These are phyloP conservation scores for Sphagnum tenellum DNA, from an alignment of 225 moss, liverwort and hornwort species.

Conservation along the genomic window DNA sequence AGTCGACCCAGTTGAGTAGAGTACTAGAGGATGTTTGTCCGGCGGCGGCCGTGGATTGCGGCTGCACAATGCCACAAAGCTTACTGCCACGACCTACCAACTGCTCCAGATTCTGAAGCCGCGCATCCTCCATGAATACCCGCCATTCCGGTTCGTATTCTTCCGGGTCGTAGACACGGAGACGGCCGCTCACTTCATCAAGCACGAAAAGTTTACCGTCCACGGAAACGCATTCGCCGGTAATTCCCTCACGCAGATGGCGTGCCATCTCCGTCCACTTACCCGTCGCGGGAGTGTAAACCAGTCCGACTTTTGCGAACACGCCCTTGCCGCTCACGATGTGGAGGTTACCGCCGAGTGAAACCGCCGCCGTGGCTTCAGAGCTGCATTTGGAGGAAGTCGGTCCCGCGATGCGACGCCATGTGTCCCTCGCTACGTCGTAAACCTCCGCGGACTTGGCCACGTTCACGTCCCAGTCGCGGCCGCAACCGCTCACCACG, in stretches of 20 bases:
- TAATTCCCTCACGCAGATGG: slow-evolving; percentile 5
- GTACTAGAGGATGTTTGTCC: too few relatives aligned
- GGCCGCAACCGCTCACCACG: slow-evolving; percentile 10
- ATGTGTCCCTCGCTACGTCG: neutral
- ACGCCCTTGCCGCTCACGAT: slow-evolving; percentile 12
- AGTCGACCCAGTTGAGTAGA: too few relatives aligned
- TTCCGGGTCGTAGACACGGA: slow-evolving; percentile 4
- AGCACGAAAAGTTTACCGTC: slow-evolving; percentile 6
- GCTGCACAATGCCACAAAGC: slow-evolving; percentile 6
- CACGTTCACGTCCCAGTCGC: slow-evolving; percentile 6
- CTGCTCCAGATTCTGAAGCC: slow-evolving; percentile 4
- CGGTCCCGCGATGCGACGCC: neutral
- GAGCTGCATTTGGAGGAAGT: slow-evolving; percentile 13
- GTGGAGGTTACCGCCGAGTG: slow-evolving; percentile 6
- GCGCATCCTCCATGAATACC: slow-evolving; percentile 4
- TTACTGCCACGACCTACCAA: slow-evolving; percentile 2
- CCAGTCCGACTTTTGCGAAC: slow-evolving; percentile 7
- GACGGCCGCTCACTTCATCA: neutral
- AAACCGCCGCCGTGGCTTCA: slow-evolving; percentile 10
- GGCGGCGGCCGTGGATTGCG: too few relatives aligned
- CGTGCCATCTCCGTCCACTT: slow-evolving; percentile 9
- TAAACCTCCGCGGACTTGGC: slow-evolving; percentile 9
- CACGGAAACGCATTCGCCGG: slow-evolving; percentile 4
- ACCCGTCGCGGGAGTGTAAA: slow-evolving; percentile 1
- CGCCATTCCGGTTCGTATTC: slow-evolving; percentile 2